A percentile compares a stretch with the other conserved stretches of the same genome.
Conservation (phyloP, 2,329 filamentous ascomycete species). For the Sphaceloma murrayae region DNA sequence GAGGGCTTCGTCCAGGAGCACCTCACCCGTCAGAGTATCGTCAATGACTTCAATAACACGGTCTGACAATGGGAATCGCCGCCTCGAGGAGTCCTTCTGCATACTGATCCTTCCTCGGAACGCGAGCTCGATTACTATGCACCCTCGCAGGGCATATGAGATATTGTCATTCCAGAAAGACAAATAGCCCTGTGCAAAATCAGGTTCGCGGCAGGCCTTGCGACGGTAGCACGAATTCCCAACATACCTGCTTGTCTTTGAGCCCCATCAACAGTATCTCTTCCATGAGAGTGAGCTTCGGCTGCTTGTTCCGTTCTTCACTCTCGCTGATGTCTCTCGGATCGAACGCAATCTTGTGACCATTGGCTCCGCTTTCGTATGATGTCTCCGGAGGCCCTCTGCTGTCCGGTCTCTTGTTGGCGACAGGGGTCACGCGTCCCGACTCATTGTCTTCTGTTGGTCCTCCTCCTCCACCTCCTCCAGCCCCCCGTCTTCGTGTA, state of each 20-base stretch:
- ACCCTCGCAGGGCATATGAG: conserved; percentile 91
- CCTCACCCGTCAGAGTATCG: conserved; percentile 91
- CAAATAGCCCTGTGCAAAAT: conserved; percentile 65
- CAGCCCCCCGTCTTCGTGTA: conserved; percentile 54
- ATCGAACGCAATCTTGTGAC: conserved; percentile 97
- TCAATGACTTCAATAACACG: conserved; percentile 94
- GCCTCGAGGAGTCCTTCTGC: conserved; percentile 88
- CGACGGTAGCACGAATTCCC: too few relatives aligned
- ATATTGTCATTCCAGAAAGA: conserved; percentile 99
- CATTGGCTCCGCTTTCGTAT: conserved; percentile 84
- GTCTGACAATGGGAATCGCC: conserved; percentile 87
- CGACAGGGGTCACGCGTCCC: conserved; percentile 55
- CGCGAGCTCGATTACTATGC: conserved; percentile 94
- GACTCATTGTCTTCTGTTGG: conserved; percentile 51
- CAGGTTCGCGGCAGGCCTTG: conserved; percentile 16
- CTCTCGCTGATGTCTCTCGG: conserved; percentile 95
- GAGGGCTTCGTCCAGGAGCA: conserved; percentile 89
- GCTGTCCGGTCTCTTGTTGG: conserved; percentile 42
- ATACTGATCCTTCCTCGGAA: conserved; percentile 95
- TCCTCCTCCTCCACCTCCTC: conserved; percentile 47
- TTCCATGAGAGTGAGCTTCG: conserved; percentile 97
- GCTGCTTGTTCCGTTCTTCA: conserved; percentile 92
- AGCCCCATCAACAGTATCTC: conserved; percentile 89
- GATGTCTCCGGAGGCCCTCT: conserved; percentile 58
- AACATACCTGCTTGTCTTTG: conserved; percentile 91